phyloP scores from a whole-genome alignment of 2,329 filamentous ascomycete species.

The Chrysoporthe puriensis region DNA sequence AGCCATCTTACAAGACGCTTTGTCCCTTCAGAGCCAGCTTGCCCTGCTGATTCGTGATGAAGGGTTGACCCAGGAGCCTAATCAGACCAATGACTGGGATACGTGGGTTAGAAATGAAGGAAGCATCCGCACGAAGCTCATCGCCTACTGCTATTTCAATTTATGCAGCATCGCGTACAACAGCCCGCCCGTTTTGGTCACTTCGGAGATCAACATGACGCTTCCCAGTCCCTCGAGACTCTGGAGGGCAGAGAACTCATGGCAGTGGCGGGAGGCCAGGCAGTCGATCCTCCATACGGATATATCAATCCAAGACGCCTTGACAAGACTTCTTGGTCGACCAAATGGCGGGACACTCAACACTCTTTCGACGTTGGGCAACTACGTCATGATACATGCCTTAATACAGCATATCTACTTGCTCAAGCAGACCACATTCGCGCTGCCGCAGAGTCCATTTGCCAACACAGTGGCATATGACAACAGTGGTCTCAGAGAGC shows the following conservation, averaged over 20 bases:
- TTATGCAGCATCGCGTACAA: conserved; percentile 66
- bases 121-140: conserved; percentile 60
- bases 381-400: conserved; percentile 73
- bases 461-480: conserved; percentile 53
- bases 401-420: conserved; percentile 74
- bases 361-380: conserved; percentile 63
- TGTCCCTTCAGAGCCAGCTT: conserved; percentile 62
- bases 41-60: conserved; percentile 63
- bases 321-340: conserved; percentile 58
- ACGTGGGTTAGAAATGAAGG: conserved; percentile 62
- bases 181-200: conserved; percentile 60
- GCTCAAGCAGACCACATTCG: conserved; percentile 63
- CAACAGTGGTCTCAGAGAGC: conserved; percentile 53
- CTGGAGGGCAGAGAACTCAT: conserved; percentile 60
- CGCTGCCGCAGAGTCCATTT: conserved; percentile 9
- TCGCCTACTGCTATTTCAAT: conserved; percentile 66
- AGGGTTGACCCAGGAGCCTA: conserved; percentile 53
- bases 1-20: conserved; percentile 61
- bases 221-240: conserved; percentile 59
- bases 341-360: conserved; percentile 51
- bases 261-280: conserved; percentile 64
- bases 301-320: conserved; percentile 59
- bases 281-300: conserved; percentile 55
- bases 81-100: conserved; percentile 59
- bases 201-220: conserved; percentile 59